Conservation (phyloP, 257 asterid genomes). For the Thymus quinquecostatus region DNA sequence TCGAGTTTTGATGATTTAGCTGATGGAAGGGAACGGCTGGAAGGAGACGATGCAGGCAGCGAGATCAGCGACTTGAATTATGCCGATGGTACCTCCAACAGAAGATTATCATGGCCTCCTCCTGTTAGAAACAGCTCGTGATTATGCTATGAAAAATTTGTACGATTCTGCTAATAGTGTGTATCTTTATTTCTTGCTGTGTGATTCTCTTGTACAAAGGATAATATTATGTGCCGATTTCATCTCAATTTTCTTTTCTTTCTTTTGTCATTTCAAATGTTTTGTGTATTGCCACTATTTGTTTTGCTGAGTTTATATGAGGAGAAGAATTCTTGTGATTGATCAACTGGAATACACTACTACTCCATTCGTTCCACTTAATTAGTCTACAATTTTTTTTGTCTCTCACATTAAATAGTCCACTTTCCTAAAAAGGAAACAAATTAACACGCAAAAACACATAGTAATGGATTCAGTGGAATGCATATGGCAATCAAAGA, state of each 20-base stretch:
- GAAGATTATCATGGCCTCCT: slow-evolving; percentile 80
- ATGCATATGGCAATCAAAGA: background rate
- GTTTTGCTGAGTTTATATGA: background rate
- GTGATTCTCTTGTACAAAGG: slow-evolving; percentile 30
- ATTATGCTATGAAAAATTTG: slow-evolving; percentile 7
- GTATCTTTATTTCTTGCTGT: slow-evolving; percentile 7
- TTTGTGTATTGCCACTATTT: background rate
- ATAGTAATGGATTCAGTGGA: too few relatives aligned
- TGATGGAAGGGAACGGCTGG: slow-evolving; percentile 42
- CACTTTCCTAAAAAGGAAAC: too few relatives aligned
- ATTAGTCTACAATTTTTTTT: too few relatives aligned
- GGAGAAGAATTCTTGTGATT: background rate
- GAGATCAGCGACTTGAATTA: slow-evolving; percentile 43
- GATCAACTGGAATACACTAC: background rate
- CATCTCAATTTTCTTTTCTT: background rate
- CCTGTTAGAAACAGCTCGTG: slow-evolving; percentile 45
- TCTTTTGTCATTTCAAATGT: background rate
- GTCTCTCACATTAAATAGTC: too few relatives aligned
- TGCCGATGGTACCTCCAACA: slow-evolving; percentile 47
- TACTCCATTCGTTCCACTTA: too few relatives aligned
- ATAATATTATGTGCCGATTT: background rate
- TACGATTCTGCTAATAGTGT: slow-evolving; percentile 11
- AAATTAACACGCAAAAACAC: too few relatives aligned
- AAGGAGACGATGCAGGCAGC: slow-evolving; percentile 40
- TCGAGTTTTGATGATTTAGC: slow-evolving; percentile 68